Base-by-base conservation (phyloP, 495 filamentous ascomycete species). In the Penicillium fimorum region DNA sequence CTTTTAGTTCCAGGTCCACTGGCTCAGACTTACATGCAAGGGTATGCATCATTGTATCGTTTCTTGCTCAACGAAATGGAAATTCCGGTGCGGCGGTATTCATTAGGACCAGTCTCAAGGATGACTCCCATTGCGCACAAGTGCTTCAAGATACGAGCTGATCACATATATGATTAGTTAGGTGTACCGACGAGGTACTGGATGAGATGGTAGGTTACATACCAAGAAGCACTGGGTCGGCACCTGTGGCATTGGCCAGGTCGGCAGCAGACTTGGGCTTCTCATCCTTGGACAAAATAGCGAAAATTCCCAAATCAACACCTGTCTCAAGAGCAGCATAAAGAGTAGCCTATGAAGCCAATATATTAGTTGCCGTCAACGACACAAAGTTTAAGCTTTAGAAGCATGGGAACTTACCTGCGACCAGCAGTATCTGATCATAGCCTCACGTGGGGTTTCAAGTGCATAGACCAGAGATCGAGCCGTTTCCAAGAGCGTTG, bases 81-180 rank as follows among this genome's bases (percentile, higher is more conserved):
- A 55, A 82, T 69, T 32, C 71, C 73, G 15, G 70, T 82, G 1
- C 69, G 66, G 2, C 58, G 58, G 60, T 82, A 84, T 20, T 70
- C 69, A 55, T 81, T 69, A 3, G 60, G 47, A 1, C 70, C 75
- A 13, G 68, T 74, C 57, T 83, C 75, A 6, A 45, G 40, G 40
- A 84, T 68, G 37, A 78, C 66, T 7, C 75, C 76, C 74, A 80
- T 79, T 47, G 80, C 75, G 11, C 70, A 72, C 0, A 83, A 55
- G 46, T 84, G 80, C 55, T 73, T 75, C 52, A 83, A 59, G 29
- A 81, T 60, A 7, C 75, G 74, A 41, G 65, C 67, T 71, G 15
- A 9, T 30, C 3, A 12, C 7, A 45, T 43, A 20, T 9, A 41
- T 33, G 0, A 12, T 53, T 18, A 53, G 25, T 12, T 5, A 17